Base-by-base conservation (phyloP, 441 rosid species). In the Pelargonium fulgidum region DNA sequence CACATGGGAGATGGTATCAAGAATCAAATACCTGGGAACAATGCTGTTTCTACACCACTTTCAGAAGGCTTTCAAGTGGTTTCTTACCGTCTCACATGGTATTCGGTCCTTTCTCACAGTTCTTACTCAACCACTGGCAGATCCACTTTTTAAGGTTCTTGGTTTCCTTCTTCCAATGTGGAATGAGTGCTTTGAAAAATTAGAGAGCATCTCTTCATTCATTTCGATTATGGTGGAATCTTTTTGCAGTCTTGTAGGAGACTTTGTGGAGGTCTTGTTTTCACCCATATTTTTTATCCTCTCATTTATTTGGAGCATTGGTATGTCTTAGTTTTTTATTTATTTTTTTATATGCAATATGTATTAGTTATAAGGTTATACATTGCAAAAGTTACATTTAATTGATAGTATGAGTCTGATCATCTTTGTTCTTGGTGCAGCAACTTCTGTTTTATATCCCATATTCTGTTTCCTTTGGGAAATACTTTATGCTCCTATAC, bases 1-100 rank as follows among this genome's bases (percentile, higher is more conserved):
- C 75, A 92, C 90, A 29, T 92, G 98, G 98, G 99, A 94, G 81
- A 92, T 92, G 99, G 93, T 86, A 10, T 86, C 98, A 3, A 84
- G 97, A 73, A 92, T 94, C 75, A 85, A 85, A 78, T 94, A 94
- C 86, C 76, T 94, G 79, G 99, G 99, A 73, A 94, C 99, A 16
- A 94, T 94, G 97, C 81, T 94, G 67, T 92, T 94, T 83, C 87
- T 94, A 64, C 99, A 92, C 62, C 90, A 94, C 66, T 83, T 80
- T 81, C 83, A 94, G 89, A 94, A 94, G 89, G 94, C 96, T 64
- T 77, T 90, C 72, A 76, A 76, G 62, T 89, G 90, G 91, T 73
- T 82, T 75, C 72, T 92, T 59, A 77, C 79, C 7, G 78, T 86
- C 70, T 76, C 79, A 1, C 84, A 83, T 24, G 76, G 93, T 41